Percentiles rank a stretch among this genome's conserved stretches.
phyloP scores from a whole-genome alignment of 345 rosid genomes.

The Trapa bicornis region DNA sequence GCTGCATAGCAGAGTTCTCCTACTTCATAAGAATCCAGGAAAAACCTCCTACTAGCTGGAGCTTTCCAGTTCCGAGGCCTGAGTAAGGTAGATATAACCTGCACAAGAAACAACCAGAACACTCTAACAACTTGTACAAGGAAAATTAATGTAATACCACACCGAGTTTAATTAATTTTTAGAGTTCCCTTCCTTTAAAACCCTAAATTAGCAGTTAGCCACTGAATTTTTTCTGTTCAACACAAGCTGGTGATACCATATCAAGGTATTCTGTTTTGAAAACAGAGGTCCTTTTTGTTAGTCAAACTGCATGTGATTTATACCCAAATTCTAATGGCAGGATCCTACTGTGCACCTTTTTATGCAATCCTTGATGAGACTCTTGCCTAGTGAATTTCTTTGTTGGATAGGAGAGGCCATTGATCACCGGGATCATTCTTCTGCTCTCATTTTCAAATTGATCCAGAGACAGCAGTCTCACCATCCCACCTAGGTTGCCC shows the following conservation, averaged over 20 bases:
- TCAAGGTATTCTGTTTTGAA: not conserved
- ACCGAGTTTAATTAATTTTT: not conserved
- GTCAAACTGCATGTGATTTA: not conserved
- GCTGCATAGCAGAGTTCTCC: slow-evolving; percentile 98
- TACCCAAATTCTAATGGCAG: not conserved
- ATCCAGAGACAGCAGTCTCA: slow-evolving; percentile 93
- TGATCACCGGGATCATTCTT: slow-evolving; percentile 76
- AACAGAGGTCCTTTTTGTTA: not conserved
- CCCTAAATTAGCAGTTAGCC: not conserved
- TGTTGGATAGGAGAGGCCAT: slow-evolving; percentile 58
- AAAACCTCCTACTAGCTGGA: slow-evolving; percentile 86
- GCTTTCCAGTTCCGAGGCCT: slow-evolving; percentile 97
- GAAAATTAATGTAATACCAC: not conserved
- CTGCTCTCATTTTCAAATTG: slow-evolving; percentile 98
- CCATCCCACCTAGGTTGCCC: slow-evolving; percentile 93
- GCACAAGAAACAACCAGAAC: slow-evolving; percentile 19
- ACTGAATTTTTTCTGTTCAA: not conserved
- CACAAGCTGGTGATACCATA: not conserved
- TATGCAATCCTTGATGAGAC: slow-evolving; percentile 94
- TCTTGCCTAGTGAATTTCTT: slow-evolving; percentile 71
- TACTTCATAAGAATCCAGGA: slow-evolving; percentile 93
- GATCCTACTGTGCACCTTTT: slow-evolving; percentile 43
- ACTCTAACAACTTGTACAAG: not conserved
- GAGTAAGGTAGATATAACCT: slow-evolving; percentile 80
- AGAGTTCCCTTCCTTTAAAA: not conserved